Conservation (phyloP, 768 basidiomycete species). For the Boletus rufocinnamomeus region DNA sequence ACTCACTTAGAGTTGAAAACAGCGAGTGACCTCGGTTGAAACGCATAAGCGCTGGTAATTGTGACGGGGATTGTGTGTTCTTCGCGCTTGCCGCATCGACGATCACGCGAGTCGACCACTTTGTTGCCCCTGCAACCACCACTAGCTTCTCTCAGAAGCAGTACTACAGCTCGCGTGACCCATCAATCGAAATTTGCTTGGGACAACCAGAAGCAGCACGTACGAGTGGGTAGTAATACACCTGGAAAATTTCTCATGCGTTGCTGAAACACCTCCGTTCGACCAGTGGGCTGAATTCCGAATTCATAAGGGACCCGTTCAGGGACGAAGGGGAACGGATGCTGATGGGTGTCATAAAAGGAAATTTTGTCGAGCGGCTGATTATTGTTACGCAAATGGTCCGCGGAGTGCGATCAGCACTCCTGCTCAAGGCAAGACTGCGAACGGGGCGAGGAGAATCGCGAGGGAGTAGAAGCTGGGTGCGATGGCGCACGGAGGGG, state of each 20-base stretch:
- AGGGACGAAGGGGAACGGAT: constrained; percentile 23
- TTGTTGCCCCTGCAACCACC: neutral
- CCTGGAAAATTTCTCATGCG: constrained; percentile 4
- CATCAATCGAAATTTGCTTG: neutral
- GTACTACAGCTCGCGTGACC: neutral
- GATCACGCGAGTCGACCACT: constrained; percentile 10
- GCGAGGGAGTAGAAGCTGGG: constrained; percentile 11
- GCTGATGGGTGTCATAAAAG: constrained; percentile 18
- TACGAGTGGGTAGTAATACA: neutral
- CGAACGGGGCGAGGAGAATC: neutral
- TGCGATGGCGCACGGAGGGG: neutral
- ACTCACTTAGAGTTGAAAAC: neutral
- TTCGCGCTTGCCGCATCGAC: neutral
- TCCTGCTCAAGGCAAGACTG: neutral
- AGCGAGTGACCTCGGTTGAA: constrained; percentile 2
- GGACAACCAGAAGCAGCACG: neutral
- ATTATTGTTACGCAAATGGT: constrained; percentile 12
- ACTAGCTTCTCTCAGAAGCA: neutral
- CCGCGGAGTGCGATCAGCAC: constrained; percentile 20
- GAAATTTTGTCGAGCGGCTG: constrained; percentile 12
- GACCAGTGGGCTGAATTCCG: neutral
- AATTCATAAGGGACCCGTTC: constrained; percentile 23
- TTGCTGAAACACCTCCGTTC: constrained; percentile 18
- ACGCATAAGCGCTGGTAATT: constrained; percentile 5
- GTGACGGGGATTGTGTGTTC: neutral